Conservation (phyloP, 2,329 filamentous ascomycete genomes). For the Lachnellula cervina region DNA sequence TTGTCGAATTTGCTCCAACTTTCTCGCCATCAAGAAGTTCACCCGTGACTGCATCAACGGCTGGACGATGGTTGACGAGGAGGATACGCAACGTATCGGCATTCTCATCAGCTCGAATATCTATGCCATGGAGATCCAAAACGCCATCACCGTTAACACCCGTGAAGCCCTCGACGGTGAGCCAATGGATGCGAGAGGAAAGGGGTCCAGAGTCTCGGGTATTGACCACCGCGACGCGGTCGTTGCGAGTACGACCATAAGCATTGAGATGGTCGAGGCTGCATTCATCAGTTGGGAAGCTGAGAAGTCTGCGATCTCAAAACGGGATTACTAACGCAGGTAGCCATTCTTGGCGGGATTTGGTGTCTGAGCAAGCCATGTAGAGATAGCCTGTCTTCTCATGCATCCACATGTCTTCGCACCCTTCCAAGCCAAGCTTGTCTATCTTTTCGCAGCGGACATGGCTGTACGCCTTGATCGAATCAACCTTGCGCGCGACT, state of each 20-base stretch:
- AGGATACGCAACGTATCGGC: slow-evolving; percentile 27
- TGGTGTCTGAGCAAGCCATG: slow-evolving; percentile 25
- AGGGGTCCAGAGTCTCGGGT: slow-evolving; percentile 21
- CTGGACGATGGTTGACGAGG: slow-evolving; percentile 34
- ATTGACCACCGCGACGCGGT: slow-evolving; percentile 25
- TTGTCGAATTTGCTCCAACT: slow-evolving; percentile 34
- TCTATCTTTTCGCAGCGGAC: slow-evolving; percentile 22
- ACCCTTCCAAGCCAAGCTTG: slow-evolving; percentile 24
- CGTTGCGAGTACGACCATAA: slow-evolving; percentile 19
- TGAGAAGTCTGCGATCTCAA: not conserved
- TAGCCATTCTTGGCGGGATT: slow-evolving; percentile 22
- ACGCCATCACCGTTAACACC: slow-evolving; percentile 25
- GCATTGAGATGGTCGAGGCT: slow-evolving; percentile 24
- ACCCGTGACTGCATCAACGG: slow-evolving; percentile 30
- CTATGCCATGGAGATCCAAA: slow-evolving; percentile 32
- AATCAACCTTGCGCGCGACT: slow-evolving; percentile 27
- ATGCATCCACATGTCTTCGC: slow-evolving; percentile 31
- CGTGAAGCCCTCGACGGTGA: slow-evolving; percentile 20
- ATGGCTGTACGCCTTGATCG: slow-evolving; percentile 32
- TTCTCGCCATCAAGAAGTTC: slow-evolving; percentile 27
- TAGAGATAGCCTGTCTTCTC: slow-evolving; percentile 26
- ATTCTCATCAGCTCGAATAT: slow-evolving; percentile 26
- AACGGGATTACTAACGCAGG: slow-evolving; percentile 22
- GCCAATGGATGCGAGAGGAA: slow-evolving; percentile 20
- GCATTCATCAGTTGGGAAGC: not conserved